Base-by-base conservation (phyloP, 441 rosid genomes). In the Eruca vesicaria region DNA sequence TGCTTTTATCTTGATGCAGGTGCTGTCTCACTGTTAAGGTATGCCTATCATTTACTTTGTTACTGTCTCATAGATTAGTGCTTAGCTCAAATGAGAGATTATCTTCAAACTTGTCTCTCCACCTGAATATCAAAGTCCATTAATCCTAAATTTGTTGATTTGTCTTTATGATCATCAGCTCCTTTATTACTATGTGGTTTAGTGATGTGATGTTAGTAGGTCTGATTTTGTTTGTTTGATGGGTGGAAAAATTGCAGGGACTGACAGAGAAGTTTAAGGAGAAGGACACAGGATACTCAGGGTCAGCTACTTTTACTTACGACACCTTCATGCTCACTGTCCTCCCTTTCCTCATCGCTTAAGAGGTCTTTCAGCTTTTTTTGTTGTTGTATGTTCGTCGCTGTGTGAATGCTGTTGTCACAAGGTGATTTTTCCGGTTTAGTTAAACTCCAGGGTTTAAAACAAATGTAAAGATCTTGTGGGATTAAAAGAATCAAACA, bases 1-100 rank as follows among this genome's bases (percentile, higher is more conserved):
- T 72, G 11, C n/a, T 33, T 69, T 65, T n/a, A 11, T 23, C 45
- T 56, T 61, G 59, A 75, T 82, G 83, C 88, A 93, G 95, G 82
- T 93, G 98, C 80, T 91, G 98, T 84, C 92, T 93, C 58, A 93
- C 90, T 1, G 98, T 93, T 29, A 91, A 90, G 92, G 97, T 92
- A 79, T 83, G 82, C 48, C 35, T 36, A 29, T 41, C 65, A 7
- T 41, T 64, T 36, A 38, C 69, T 48, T 0, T 48, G 55, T 16
- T 48, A 21, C 20, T 48, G 55, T 48, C 55, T 48, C 55, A 15
- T 36, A 72, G 53, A 52, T 53, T 11, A 52, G 3, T 71, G 31
- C 60, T 28, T 68, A 41, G n/a, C 11, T 38, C 10, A 53, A 68
- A 19, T 52, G 3, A 75, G 28, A 2, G 57, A 60, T 6, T 41